Evolutionary conservation across 495 filamentous ascomycete species (phyloP).

Genomic region (Daldinia decipiens): DNA sequence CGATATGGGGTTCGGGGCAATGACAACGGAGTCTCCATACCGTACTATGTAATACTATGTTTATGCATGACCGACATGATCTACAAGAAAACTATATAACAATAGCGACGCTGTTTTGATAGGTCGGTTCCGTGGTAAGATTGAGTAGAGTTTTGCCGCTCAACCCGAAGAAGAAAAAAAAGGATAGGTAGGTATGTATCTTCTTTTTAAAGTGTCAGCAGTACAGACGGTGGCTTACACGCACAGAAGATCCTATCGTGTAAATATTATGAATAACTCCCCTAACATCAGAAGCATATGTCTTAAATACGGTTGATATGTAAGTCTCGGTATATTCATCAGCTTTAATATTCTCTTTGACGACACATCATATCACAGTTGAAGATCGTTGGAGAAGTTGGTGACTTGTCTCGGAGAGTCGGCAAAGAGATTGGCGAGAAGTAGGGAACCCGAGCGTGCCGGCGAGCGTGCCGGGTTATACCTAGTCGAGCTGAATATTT

Average conservation of each 20-base stretch:
- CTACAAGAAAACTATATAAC: conserved; percentile 2
- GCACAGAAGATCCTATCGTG: background rate
- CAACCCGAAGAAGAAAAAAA: no score
- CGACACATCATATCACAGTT: conserved; percentile 6
- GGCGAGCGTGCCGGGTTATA: conserved; percentile 11
- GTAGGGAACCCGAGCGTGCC: background rate
- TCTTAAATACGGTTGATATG: background rate
- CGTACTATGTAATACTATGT: background rate
- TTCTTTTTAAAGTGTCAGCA: no score
- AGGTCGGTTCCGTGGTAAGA: background rate
- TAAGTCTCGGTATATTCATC: background rate
- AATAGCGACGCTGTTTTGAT: conserved; percentile 2
- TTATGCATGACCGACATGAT: conserved; percentile 15
- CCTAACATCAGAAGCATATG: background rate
- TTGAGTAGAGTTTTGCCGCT: background rate
- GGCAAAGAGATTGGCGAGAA: conserved; percentile 14
- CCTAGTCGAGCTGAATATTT: conserved; percentile 36
- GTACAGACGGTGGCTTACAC: background rate
- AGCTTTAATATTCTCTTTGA: conserved; percentile 5
- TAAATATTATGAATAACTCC: background rate
- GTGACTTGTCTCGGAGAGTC: conserved; percentile 26
- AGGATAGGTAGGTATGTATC: no score
- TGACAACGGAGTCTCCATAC: conserved; percentile 4
- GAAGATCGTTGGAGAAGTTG: conserved; percentile 20
- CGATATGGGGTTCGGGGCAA: background rate